Conservation (phyloP, 108 stramenopile genomes). For the Fragilaria crotonensis region DNA sequence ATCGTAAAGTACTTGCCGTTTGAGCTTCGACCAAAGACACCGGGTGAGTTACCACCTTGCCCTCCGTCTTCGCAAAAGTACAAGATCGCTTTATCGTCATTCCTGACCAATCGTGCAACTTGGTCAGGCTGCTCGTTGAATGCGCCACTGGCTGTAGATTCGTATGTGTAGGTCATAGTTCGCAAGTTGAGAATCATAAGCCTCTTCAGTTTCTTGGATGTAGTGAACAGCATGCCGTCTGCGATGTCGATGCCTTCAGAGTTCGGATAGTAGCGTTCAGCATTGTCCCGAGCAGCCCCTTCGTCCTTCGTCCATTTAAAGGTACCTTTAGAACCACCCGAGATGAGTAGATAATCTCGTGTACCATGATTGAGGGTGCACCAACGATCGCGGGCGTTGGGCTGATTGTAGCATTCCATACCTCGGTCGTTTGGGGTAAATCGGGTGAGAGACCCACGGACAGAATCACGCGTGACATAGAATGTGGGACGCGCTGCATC, state of each 20-base stretch:
- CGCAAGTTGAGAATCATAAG: slow-evolving; percentile 34
- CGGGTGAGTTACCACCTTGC: slow-evolving; percentile 6
- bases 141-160: slow-evolving; percentile 18
- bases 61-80: slow-evolving; percentile 65
- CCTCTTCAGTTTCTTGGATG: slow-evolving; percentile 22
- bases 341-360: slow-evolving; percentile 13
- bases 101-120: slow-evolving; percentile 17
- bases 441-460: slow-evolving; percentile 13
- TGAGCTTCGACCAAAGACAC: slow-evolving; percentile 21
- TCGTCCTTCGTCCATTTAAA: slow-evolving; percentile 27
- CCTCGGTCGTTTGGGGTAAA: slow-evolving; percentile 17
- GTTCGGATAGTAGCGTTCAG: slow-evolving; percentile 21
- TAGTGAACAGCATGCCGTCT: slow-evolving; percentile 37
- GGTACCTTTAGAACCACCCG: slow-evolving; percentile 10
- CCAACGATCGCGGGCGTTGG: not conserved
- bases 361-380: slow-evolving; percentile 5
- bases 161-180: slow-evolving; percentile 4
- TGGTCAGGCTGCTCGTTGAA: slow-evolving; percentile 46
- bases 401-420: not conserved
- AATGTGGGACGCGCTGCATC: slow-evolving; percentile 4
- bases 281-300: slow-evolving; percentile 3
- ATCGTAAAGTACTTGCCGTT: slow-evolving; percentile 31
- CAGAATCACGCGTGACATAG: slow-evolving; percentile 8
- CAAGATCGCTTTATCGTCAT: slow-evolving; percentile 19
- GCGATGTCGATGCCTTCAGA: slow-evolving; percentile 36